A percentile compares a stretch with the other conserved stretches of the same genome.
These are phyloP conservation scores for Inonotus hispidus DNA, from an alignment of 1,284 basidiomycete species.

Conservation along the genomic window DNA sequence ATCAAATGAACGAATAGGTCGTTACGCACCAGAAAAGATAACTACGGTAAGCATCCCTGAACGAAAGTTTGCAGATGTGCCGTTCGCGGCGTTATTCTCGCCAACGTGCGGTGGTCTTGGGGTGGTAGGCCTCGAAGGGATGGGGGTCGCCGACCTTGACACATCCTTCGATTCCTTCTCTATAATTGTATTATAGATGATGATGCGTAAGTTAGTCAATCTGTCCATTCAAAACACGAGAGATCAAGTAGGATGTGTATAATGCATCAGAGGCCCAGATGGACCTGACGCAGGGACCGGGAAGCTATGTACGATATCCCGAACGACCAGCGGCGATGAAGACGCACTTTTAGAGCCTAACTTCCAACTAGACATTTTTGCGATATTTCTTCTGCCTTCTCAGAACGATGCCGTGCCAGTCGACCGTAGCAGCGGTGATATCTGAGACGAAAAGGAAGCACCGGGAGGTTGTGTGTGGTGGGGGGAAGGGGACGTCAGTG, in stretches of 20 bases:
- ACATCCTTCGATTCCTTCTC: slow-evolving; percentile 60
- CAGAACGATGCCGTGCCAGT: not conserved
- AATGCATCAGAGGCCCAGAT: not conserved
- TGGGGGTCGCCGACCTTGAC: slow-evolving; percentile 51
- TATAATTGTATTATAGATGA: slow-evolving; percentile 32
- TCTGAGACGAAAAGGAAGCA: not conserved
- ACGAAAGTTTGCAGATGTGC: slow-evolving; percentile 45
- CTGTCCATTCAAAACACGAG: not conserved
- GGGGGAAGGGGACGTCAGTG: not conserved
- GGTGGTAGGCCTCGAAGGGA: slow-evolving; percentile 65
- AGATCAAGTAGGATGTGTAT: not conserved
- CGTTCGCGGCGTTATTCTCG: slow-evolving; percentile 16
- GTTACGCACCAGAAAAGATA: slow-evolving; percentile 71
- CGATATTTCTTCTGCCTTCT: not conserved
- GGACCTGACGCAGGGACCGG: not conserved
- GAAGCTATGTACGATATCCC: not conserved
- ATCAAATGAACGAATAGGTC: not conserved
- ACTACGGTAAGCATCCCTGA: slow-evolving; percentile 83
- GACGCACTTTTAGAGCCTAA: slow-evolving; percentile 39
- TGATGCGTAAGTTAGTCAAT: not conserved
- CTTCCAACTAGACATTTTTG: slow-evolving; percentile 39
- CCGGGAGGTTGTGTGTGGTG: not conserved
- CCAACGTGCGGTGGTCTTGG: slow-evolving; percentile 47
- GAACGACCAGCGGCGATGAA: not conserved
- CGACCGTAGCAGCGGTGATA: not conserved